Conservation (phyloP, 1,284 basidiomycete genomes). For the Vanrija sp. region DNA sequence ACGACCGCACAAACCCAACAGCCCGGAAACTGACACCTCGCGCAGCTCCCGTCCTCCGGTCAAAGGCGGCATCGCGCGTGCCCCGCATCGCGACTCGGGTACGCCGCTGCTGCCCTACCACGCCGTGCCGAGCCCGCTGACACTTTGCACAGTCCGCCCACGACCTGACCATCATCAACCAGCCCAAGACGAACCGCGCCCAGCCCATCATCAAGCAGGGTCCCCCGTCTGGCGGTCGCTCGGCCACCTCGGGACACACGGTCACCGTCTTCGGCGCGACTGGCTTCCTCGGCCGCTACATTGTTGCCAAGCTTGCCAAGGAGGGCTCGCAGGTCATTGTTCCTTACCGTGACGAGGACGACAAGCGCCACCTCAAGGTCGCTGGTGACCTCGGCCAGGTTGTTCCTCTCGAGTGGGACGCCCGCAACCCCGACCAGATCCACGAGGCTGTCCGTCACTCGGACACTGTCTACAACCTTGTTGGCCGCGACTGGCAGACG, state of each 20-base stretch:
- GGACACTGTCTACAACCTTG: constrained; percentile 93
- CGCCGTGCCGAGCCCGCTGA: neutral
- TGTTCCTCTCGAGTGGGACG: constrained; percentile 94
- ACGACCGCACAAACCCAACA: neutral
- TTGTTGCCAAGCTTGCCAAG: constrained; percentile 91
- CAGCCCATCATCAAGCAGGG: constrained; percentile 70
- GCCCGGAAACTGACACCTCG: neutral
- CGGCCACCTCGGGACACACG: constrained; percentile 79
- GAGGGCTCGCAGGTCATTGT: constrained; percentile 90
- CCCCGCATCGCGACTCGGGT: constrained; percentile 18
- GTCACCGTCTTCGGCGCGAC: constrained; percentile 97
- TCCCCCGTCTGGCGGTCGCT: constrained; percentile 68
- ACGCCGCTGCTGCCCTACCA: neutral
- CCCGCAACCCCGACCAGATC: constrained; percentile 81
- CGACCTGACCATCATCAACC: constrained; percentile 41
- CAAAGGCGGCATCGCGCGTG: constrained; percentile 18
- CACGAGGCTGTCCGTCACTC: constrained; percentile 93
- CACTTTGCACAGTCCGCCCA: constrained; percentile 33
- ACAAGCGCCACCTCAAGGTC: constrained; percentile 82
- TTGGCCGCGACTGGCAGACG: constrained; percentile 85
- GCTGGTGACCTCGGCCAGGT: constrained; percentile 97
- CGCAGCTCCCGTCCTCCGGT: constrained; percentile 31
- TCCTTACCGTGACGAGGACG: constrained; percentile 94
- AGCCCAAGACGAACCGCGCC: constrained; percentile 25
- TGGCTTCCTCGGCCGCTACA: constrained; percentile 90